Percentiles rank a stretch among this genome's conserved stretches.
Conservation (phyloP, 2,329 filamentous ascomycete species). For the Celoporthe dispersa region DNA sequence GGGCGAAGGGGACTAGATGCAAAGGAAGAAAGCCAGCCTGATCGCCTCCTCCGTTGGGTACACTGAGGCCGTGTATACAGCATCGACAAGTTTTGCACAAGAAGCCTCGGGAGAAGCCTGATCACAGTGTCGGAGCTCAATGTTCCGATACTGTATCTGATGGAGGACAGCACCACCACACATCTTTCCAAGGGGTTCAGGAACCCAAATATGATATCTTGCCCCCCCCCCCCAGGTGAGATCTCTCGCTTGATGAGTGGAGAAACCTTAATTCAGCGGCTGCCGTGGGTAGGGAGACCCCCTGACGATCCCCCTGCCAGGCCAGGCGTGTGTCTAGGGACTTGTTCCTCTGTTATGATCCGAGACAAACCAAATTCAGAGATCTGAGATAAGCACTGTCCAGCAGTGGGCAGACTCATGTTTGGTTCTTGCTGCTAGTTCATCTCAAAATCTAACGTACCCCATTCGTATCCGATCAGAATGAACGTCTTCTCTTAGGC, state of each 20-base stretch:
- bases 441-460: not conserved
- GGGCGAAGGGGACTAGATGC: too few relatives aligned
- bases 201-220: not conserved
- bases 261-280: not conserved
- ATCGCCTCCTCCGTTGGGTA: too few relatives aligned
- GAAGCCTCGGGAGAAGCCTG: too few relatives aligned
- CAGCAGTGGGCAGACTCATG: not conserved
- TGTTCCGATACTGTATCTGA: not conserved
- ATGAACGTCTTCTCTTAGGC: not conserved
- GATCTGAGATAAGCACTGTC: not conserved
- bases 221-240: not conserved
- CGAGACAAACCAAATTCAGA: not conserved
- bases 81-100: too few relatives aligned
- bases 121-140: not conserved
- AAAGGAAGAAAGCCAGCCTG: too few relatives aligned
- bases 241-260: constrained; percentile 5
- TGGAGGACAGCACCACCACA: not conserved
- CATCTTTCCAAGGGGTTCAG: not conserved
- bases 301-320: not conserved
- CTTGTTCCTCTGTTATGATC: not conserved
- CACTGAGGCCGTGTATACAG: too few relatives aligned
- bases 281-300: not conserved
- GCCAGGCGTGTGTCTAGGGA: not conserved
- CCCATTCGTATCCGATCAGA: not conserved
- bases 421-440: not conserved